These are phyloP conservation scores for Penicillium ochrochloron DNA, from an alignment of 495 filamentous ascomycete species.

Conservation along the genomic window DNA sequence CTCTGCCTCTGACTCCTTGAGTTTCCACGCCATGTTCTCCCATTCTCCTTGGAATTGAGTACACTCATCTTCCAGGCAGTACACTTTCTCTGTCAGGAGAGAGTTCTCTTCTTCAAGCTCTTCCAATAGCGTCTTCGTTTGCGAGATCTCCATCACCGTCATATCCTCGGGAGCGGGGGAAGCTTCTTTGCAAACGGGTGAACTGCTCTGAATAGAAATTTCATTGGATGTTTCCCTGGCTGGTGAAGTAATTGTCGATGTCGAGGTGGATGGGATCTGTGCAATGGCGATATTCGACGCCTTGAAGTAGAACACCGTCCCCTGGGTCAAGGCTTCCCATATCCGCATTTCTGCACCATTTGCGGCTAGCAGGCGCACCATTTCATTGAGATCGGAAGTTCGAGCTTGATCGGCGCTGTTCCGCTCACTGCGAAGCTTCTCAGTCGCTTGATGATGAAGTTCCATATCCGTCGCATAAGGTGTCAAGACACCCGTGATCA, in stretches of 20 bases:
- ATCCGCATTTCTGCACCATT: not conserved
- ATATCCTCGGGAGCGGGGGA: not conserved
- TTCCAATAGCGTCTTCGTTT: not conserved
- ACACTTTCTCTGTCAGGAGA: not conserved
- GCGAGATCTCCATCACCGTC: not conserved
- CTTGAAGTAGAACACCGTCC: slow-evolving; percentile 3
- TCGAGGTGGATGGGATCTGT: not conserved
- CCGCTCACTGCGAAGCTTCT: not conserved
- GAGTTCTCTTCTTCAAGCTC: not conserved
- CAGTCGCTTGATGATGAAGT: not conserved
- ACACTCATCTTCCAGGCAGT: not conserved
- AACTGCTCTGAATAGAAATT: not conserved
- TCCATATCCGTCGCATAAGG: not conserved
- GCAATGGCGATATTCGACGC: not conserved
- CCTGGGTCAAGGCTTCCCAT: not conserved
- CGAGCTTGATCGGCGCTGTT: not conserved
- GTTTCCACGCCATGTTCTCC: not conserved
- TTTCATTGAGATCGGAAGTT: not conserved
- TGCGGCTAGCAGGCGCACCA: not conserved
- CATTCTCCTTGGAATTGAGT: not conserved
- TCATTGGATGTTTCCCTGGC: not conserved
- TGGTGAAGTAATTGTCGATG: not conserved
- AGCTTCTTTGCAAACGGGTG: not conserved
- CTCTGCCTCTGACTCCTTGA: not conserved
- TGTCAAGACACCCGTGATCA: not conserved